These are phyloP conservation scores for Rhipidocladum racemiflorum DNA, from an alignment of 176 grass and related monocot genomes.

Conservation along the genomic window DNA sequence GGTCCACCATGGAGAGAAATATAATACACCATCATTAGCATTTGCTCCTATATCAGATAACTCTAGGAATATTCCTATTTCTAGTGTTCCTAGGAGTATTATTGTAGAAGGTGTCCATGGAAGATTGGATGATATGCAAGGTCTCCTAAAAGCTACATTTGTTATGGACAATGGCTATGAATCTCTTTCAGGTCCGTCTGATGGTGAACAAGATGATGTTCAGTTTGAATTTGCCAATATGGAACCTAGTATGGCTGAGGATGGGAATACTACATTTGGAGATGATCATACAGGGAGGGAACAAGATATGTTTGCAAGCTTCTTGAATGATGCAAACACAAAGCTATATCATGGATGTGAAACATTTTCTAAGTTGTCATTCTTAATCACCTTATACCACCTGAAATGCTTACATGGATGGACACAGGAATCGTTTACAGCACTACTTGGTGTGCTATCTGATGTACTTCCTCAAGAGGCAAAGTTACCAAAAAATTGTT, in stretches of 20 bases:
- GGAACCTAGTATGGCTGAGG: background rate
- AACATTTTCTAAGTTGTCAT: background rate
- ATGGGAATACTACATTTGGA: background rate
- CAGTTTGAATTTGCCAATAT: background rate
- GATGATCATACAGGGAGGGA: background rate
- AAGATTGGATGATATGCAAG: background rate
- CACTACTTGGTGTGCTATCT: background rate
- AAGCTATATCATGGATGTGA: background rate
- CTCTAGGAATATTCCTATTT: background rate
- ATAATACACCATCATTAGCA: background rate
- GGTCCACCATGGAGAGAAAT: background rate
- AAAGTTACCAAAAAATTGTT: background rate
- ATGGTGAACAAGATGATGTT: background rate
- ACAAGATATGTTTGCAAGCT: background rate
- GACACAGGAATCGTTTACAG: background rate
- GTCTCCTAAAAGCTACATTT: background rate
- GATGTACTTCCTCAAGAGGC: background rate
- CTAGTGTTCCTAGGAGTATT: background rate
- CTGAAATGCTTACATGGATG: background rate
- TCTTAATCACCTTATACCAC: background rate
- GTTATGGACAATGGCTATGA: background rate
- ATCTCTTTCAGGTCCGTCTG: background rate
- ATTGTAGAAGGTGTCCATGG: fast-evolving
- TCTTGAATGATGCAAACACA: background rate
- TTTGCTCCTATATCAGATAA: background rate